These are phyloP conservation scores for Canariomyces notabilis DNA, from an alignment of 2,329 filamentous ascomycete species.

Conservation along the genomic window DNA sequence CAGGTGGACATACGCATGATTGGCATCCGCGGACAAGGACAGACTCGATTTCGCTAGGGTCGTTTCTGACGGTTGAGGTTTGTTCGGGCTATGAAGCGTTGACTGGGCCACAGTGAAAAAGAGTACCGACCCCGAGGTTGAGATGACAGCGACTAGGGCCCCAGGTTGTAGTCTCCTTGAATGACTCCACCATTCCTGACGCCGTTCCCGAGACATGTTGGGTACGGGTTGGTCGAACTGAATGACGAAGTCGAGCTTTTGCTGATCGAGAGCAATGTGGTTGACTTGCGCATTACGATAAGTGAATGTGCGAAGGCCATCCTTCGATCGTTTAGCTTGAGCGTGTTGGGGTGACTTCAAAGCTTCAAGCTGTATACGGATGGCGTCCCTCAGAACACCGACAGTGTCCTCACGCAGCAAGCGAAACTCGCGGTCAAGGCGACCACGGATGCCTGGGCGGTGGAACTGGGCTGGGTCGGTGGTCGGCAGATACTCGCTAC, in stretches of 20 bases:
- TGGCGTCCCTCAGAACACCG: constrained; percentile 17
- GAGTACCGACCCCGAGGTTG: neutral
- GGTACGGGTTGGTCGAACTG: neutral
- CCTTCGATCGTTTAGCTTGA: neutral
- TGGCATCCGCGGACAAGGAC: neutral
- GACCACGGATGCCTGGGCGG: neutral
- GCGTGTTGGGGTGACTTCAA: neutral
- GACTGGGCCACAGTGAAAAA: neutral
- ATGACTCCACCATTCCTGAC: neutral
- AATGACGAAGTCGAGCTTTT: neutral
- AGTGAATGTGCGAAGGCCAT: neutral
- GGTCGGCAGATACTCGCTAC: constrained; percentile 36
- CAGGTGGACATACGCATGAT: neutral
- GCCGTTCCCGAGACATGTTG: neutral
- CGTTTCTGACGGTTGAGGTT: neutral
- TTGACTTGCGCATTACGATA: neutral
- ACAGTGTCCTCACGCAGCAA: constrained; percentile 19
- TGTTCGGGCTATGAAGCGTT: neutral
- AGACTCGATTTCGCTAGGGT: no score
- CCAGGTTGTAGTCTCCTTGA: neutral
- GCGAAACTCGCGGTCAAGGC: constrained; percentile 19
- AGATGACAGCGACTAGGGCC: neutral
- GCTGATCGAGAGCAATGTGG: neutral
- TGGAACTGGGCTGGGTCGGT: constrained; percentile 29
- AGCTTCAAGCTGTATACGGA: neutral